phyloP scores from a whole-genome alignment of 1,284 basidiomycete species.

The Flammula alnicola region DNA sequence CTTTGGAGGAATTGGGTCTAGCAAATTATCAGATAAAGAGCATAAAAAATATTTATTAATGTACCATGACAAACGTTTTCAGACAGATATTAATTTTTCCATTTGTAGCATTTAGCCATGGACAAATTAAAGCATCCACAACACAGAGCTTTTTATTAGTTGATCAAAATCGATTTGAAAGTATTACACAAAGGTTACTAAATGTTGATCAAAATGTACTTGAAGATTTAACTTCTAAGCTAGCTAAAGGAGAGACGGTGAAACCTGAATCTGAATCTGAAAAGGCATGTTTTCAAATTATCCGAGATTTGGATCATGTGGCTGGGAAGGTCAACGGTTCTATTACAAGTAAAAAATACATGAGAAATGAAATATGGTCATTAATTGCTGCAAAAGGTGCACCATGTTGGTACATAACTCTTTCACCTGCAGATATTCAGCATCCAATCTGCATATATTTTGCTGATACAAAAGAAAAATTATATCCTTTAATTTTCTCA shows the following conservation, averaged over 20 bases:
- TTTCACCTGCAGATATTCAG: constrained; percentile 35
- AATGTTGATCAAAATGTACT: constrained; percentile 7
- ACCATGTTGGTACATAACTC: constrained; percentile 41
- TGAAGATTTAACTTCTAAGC: constrained; percentile 6
- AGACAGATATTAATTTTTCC: constrained; percentile 39
- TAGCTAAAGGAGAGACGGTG: constrained; percentile 18
- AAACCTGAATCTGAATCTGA: constrained; percentile 31
- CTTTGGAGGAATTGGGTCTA: constrained; percentile 30
- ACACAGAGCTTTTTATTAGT: constrained; percentile 34
- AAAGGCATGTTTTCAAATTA: constrained; percentile 35
- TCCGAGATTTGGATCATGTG: constrained; percentile 38
- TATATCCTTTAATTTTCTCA: constrained; percentile 15
- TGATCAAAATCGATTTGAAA: constrained; percentile 25
- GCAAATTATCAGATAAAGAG: constrained; percentile 11
- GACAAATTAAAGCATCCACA: constrained; percentile 37
- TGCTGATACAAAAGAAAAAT: constrained; percentile 26
- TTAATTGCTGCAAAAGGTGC: constrained; percentile 33
- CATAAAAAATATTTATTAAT: constrained; percentile 34
- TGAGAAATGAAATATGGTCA: constrained; percentile 40
- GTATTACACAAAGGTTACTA: constrained; percentile 22
- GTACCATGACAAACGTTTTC: constrained; percentile 45
- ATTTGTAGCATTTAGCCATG: constrained; percentile 43
- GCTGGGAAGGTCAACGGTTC: constrained; percentile 36
- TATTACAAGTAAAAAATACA: constrained; percentile 34
- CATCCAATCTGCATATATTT: constrained; percentile 38